phyloP scores from a whole-genome alignment of 83 land plant genomes.

The Diphasiastrum complanatum region DNA sequence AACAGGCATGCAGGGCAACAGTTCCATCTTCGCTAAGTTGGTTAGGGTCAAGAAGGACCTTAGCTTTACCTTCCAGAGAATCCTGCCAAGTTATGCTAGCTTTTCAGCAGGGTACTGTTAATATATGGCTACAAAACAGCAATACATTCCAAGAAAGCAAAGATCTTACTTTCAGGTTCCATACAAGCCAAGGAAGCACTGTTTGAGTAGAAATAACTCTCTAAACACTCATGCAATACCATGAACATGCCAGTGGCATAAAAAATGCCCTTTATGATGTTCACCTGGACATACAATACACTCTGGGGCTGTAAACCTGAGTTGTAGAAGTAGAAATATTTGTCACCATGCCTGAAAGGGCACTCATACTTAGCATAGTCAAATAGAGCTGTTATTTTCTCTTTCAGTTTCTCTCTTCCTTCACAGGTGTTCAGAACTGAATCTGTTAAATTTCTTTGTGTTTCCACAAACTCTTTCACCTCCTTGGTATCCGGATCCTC shows the following conservation, averaged over 20 bases:
- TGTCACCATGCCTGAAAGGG: constrained; percentile 66
- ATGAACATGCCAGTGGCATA: background rate
- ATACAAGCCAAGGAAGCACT: background rate
- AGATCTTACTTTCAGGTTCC: background rate
- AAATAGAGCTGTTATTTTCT: constrained; percentile 50
- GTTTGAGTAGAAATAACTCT: too few species aligned
- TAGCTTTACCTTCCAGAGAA: constrained; percentile 57
- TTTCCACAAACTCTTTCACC: constrained; percentile 71
- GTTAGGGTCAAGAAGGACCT: constrained; percentile 90
- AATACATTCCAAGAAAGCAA: background rate
- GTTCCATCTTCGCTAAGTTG: constrained; percentile 89
- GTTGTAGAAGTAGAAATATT: constrained; percentile 79
- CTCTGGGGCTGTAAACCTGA: constrained; percentile 84
- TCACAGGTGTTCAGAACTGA: constrained; percentile 55
- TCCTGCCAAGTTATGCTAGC: constrained; percentile 44
- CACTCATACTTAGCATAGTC: constrained; percentile 69
- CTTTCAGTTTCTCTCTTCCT: constrained; percentile 47
- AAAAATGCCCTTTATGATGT: background rate
- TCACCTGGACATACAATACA: constrained; percentile 81
- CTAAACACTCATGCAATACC: background rate
- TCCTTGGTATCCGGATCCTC: constrained; percentile 56
- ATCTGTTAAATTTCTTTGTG: constrained; percentile 60
- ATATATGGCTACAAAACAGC: background rate
- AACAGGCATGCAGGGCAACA: constrained; percentile 38
- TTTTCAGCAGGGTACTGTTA: background rate